Evolutionary conservation across 192 early-diverging fungal genomes (phyloP), one percentile per base, ranked within the genome.

Genomic region (Diversispora epigaea): DNA sequence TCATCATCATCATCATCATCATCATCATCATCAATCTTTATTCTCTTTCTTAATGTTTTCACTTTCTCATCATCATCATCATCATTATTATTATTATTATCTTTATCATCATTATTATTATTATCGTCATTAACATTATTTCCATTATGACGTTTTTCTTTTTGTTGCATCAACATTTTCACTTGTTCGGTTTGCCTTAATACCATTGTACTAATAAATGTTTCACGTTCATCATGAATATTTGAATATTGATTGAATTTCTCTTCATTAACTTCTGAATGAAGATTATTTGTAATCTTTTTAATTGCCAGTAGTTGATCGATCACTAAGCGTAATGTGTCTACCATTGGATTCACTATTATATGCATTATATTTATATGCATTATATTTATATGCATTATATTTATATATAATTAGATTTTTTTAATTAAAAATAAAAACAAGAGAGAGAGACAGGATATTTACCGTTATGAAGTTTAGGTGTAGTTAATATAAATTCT

Each of bases 281-380:
- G 25, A 4, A 70, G 39, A 45, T 39, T 50, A 41, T 21, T 25
- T 12, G 12, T 39, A 4, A 55, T 9, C 10, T 55, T 70, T 70
- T 55, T 70, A 25, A 70, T 50, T 5, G 50, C 68, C 45, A 54
- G 17, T 12, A 70, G 46, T 55, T 70, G 68, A n/a, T 70, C 68
- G 3, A 32, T n/a, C n/a, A 70, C 25, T 12, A 70, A 39, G 9
- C 47, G 43, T 22, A 70, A 1, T 8, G 68, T 70, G n/a, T 70
- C 68, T 22, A 43, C 10, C 15, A 70, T 11, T 7, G 68, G 68
- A 50, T n/a, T 55, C 6, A 39, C 68, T 70, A 40, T 8, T 17
- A 55, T 32, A 3, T 10, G 10, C n/a, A n/a, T n/a, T n/a, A 65
- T 65, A 8, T 32, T 40, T 32, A 32, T 32, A 32, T 32, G 25